phyloP scores from a whole-genome alignment of 352 stramenopile genomes.

The Pythium oligandrum region DNA sequence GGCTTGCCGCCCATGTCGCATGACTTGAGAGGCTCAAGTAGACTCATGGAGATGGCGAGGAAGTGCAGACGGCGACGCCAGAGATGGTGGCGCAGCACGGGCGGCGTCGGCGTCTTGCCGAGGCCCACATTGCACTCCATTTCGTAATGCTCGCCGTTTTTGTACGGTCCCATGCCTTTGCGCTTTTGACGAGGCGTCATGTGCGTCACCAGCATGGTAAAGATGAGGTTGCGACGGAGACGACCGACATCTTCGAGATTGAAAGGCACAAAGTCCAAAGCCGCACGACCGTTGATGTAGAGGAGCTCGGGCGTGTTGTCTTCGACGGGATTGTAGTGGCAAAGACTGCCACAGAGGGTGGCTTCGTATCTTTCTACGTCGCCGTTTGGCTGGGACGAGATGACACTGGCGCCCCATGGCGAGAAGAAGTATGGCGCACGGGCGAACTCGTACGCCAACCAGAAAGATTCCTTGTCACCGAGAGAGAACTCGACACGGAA shows the following conservation, averaged over 20 bases:
- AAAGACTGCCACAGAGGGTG: constrained; percentile 63
- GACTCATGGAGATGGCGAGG: constrained; percentile 39
- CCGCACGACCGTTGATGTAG: constrained; percentile 51
- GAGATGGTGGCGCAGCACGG: constrained; percentile 26
- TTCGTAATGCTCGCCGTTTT: constrained; percentile 35
- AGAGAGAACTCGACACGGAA: constrained; percentile 64
- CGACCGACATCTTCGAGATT: constrained; percentile 24
- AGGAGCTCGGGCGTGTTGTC: constrained; percentile 29
- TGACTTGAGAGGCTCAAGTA: constrained; percentile 34
- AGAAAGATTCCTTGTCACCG: constrained; percentile 74
- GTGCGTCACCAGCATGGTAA: constrained; percentile 39
- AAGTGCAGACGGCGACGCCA: constrained; percentile 41
- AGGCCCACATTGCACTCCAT: constrained; percentile 47
- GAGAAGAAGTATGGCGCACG: constrained; percentile 63
- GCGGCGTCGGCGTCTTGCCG: constrained; percentile 28
- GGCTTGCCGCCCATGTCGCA: constrained; percentile 25
- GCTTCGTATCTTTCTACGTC: constrained; percentile 48
- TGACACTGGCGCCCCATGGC: constrained; percentile 52
- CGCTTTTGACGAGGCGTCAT: constrained; percentile 29
- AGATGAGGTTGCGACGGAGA: constrained; percentile 26
- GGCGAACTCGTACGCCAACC: constrained; percentile 64
- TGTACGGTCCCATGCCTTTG: constrained; percentile 1
- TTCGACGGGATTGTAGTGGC: constrained; percentile 42
- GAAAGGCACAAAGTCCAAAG: constrained; percentile 48
- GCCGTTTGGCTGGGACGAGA: constrained; percentile 40